phyloP scores from a whole-genome alignment of 805 yeast genomes.

The Monosporozyma aerobia region DNA sequence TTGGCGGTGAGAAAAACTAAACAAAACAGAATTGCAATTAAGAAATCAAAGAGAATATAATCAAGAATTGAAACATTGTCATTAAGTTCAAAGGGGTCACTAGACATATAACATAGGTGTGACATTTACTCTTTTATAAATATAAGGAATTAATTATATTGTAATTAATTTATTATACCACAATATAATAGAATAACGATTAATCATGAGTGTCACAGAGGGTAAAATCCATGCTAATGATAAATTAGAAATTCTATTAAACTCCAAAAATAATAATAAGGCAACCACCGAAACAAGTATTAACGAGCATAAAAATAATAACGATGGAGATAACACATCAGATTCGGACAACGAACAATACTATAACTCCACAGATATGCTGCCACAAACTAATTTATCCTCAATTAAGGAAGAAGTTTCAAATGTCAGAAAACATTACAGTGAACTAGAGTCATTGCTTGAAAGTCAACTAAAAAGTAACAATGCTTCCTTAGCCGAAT shows the following conservation, averaged over 20 bases:
- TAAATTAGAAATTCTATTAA: neutral
- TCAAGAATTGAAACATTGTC: neutral
- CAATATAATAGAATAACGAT: neutral
- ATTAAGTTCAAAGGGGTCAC: neutral
- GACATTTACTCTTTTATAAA: neutral
- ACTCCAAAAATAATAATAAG: neutral
- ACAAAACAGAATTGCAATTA: neutral
- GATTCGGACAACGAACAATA: neutral
- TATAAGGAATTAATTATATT: neutral
- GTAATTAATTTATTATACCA: neutral
- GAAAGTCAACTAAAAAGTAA: conserved; percentile 12
- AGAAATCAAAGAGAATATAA: neutral
- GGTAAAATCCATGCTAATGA: neutral
- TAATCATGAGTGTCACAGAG: neutral
- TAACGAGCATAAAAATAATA: too few relatives aligned
- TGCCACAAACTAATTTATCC: neutral
- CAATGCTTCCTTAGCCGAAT: conserved; percentile 15
- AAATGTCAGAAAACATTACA: conserved; percentile 9
- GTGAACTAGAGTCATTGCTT: conserved; percentile 13
- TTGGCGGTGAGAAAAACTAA: neutral
- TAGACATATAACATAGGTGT: neutral
- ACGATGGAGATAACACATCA: neutral
- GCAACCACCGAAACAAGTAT: neutral
- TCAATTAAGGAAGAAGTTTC: conserved; percentile 7
- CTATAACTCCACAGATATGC: neutral